phyloP scores from a whole-genome alignment of 2,329 filamentous ascomycete species.

The Gliomastix tumulicola region DNA sequence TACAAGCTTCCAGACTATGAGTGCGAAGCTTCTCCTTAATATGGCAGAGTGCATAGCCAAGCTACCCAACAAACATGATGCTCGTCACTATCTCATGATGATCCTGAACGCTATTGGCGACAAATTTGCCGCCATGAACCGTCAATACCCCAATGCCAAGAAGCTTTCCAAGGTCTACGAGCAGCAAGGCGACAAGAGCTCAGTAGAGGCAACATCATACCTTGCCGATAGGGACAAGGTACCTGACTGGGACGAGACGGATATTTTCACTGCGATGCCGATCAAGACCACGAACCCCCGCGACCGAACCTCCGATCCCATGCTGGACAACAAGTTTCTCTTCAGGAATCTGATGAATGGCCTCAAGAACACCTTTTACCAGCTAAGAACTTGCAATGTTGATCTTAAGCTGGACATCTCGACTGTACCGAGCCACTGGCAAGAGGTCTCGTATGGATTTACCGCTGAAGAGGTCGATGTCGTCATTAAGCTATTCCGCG shows the following conservation, averaged over 20 bases:
- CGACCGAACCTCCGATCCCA: constrained; percentile 82
- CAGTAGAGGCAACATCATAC: too few relatives aligned
- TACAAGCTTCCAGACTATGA: constrained; percentile 99
- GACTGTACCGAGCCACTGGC: constrained; percentile 83
- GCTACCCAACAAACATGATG: constrained; percentile 86
- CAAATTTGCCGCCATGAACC: constrained; percentile 97
- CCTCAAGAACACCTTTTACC: constrained; percentile 93
- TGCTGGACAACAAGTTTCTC: constrained; percentile 94
- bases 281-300: constrained; percentile 92
- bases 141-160: constrained; percentile 88
- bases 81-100: constrained; percentile 91
- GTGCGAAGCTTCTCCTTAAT: constrained; percentile 90
- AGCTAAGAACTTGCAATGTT: constrained; percentile 84
- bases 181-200: constrained; percentile 64
- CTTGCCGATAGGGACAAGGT: constrained; percentile 66
- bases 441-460: constrained; percentile 92
- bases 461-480: constrained; percentile 95
- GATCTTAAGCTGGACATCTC: constrained; percentile 63
- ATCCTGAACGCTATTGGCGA: constrained; percentile 97
- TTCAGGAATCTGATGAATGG: constrained; percentile 97
- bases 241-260: constrained; percentile 96
- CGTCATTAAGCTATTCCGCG: constrained; percentile 93
- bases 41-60: constrained; percentile 98
- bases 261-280: constrained; percentile 92
- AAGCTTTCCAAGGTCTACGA: constrained; percentile 79